Conservation (phyloP, 2,329 filamentous ascomycete genomes). For the Neodidymelliopsis sp. region DNA sequence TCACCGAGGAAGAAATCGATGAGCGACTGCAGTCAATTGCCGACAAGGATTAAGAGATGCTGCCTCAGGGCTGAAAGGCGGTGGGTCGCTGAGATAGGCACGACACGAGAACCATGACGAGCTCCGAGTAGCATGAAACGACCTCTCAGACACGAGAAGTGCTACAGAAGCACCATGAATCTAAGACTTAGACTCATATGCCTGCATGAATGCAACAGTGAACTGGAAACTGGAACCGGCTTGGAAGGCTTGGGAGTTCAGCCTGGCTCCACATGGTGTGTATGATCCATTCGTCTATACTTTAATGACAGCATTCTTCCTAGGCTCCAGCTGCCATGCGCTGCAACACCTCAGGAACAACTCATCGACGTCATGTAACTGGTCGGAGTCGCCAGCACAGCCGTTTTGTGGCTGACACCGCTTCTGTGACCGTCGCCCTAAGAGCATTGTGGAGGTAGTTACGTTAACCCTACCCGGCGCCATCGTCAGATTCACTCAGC, state of each 20-base stretch:
- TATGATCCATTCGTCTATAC: slow-evolving; percentile 41
- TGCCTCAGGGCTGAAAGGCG: slow-evolving; percentile 30
- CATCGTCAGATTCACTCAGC: slow-evolving; percentile 39
- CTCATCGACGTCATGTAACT: slow-evolving; percentile 42
- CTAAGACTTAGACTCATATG: slow-evolving; percentile 41
- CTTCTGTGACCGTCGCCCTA: slow-evolving; percentile 29
- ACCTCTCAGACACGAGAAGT: slow-evolving; percentile 40
- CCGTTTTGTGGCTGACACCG: slow-evolving; percentile 47
- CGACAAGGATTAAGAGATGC: slow-evolving; percentile 83
- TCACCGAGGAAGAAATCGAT: slow-evolving; percentile 98
- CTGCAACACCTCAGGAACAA: slow-evolving; percentile 31
- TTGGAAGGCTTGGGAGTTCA: slow-evolving; percentile 33
- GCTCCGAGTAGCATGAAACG: slow-evolving; percentile 35
- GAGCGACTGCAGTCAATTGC: slow-evolving; percentile 97
- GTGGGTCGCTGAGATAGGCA: slow-evolving; percentile 36
- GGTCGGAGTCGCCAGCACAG: slow-evolving; percentile 43
- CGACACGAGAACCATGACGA: slow-evolving; percentile 34
- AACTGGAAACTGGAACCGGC: slow-evolving; percentile 32
- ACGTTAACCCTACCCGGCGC: slow-evolving; percentile 34
- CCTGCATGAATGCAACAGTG: slow-evolving; percentile 46
- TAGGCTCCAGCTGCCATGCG: slow-evolving; percentile 43
- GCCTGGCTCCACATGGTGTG: slow-evolving; percentile 43
- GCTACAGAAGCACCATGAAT: slow-evolving; percentile 38
- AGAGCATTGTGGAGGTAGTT: slow-evolving; percentile 35
- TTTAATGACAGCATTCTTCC: slow-evolving; percentile 41